phyloP scores from a whole-genome alignment of 768 basidiomycete species.

The Tricholoma flavovirens region DNA sequence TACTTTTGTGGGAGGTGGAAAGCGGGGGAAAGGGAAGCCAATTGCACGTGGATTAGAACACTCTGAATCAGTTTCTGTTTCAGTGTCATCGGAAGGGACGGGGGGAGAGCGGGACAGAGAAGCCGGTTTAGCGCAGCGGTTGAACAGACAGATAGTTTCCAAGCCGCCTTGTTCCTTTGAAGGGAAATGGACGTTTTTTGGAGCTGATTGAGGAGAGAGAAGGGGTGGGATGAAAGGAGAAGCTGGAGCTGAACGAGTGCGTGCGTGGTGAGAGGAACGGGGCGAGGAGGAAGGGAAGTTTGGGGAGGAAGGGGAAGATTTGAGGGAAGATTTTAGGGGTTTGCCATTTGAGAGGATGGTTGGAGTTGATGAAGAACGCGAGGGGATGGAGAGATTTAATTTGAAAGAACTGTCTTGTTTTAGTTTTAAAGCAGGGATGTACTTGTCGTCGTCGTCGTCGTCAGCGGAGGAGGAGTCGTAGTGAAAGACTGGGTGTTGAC shows the following conservation, averaged over 20 bases:
- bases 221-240: constrained; percentile 25
- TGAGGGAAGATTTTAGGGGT: constrained; percentile 83
- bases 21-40: constrained; percentile 1
- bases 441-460: constrained; percentile 8
- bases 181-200: constrained; percentile 88
- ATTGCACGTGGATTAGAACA: too few relatives aligned
- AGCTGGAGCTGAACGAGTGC: constrained; percentile 49
- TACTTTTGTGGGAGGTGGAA: constrained; percentile 18
- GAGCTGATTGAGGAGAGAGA: background rate
- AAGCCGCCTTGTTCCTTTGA: constrained; percentile 37
- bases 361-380: background rate
- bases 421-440: background rate
- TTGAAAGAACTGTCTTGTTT: background rate
- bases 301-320: constrained; percentile 45
- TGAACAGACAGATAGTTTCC: constrained; percentile 58
- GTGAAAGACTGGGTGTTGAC: too few relatives aligned
- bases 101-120: constrained; percentile 27
- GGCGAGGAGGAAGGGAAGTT: constrained; percentile 27
- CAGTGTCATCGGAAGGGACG: constrained; percentile 31
- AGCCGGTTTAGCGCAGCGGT: constrained; percentile 64
- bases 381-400: constrained; percentile 9
- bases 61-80: too few relatives aligned
- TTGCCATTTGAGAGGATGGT: constrained; percentile 61
- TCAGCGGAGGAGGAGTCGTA: too few relatives aligned
- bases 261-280: constrained; percentile 18